Evolutionary conservation across 257 asterid genomes (phyloP).

Genomic region (Mitragyna speciosa): DNA sequence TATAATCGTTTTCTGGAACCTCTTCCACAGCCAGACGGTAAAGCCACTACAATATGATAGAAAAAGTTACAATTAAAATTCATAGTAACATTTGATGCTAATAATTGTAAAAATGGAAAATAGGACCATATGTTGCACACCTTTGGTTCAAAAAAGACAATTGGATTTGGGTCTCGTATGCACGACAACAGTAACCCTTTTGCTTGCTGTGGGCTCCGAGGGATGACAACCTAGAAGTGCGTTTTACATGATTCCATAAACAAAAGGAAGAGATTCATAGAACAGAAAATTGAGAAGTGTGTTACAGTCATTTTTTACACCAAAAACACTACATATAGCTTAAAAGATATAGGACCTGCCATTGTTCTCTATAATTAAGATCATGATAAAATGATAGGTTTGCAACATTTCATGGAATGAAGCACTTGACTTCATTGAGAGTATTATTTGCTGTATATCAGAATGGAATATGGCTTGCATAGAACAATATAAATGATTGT

Average conservation of each 20-base stretch:
- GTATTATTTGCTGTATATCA: background rate
- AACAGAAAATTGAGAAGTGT: background rate
- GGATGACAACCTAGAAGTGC: slow-evolving; percentile 76
- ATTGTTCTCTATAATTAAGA: background rate
- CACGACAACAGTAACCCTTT: slow-evolving; percentile 78
- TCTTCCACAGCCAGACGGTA: slow-evolving; percentile 97
- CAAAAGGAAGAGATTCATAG: too few species aligned
- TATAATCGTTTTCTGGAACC: slow-evolving; percentile 84
- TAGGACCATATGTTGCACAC: slow-evolving; percentile 24
- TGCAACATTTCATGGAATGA: background rate
- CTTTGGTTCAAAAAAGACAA: slow-evolving; percentile 95
- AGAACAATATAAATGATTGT: background rate
- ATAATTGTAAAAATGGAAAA: slow-evolving; percentile 1
- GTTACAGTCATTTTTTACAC: background rate
- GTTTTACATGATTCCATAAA: background rate
- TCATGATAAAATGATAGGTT: background rate
- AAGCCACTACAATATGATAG: slow-evolving; percentile 61
- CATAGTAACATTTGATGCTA: background rate
- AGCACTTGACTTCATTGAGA: background rate
- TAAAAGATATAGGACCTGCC: background rate
- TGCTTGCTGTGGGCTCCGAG: slow-evolving; percentile 93
- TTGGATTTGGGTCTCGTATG: slow-evolving; percentile 95
- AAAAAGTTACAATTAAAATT: background rate
- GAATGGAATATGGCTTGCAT: background rate
- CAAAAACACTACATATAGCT: background rate